These are phyloP conservation scores for Rhynchosporium secalis DNA, from an alignment of 2,329 filamentous ascomycete genomes.

Conservation along the genomic window DNA sequence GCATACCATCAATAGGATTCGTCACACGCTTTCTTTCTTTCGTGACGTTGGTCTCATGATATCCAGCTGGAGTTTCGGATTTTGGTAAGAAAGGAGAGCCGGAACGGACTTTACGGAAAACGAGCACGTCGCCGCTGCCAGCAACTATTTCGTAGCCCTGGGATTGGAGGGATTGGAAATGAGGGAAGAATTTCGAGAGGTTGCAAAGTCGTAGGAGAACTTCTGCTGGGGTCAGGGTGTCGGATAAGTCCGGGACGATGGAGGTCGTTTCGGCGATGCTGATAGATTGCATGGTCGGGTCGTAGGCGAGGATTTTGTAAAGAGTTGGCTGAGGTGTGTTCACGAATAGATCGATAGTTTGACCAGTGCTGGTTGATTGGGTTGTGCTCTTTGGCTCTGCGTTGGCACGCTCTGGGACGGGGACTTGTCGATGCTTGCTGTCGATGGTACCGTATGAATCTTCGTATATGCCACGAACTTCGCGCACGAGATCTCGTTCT, in stretches of 20 bases:
- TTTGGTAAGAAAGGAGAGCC: slow-evolving; percentile 23
- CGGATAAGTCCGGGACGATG: slow-evolving; percentile 49
- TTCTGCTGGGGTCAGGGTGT: slow-evolving; percentile 57
- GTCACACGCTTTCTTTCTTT: slow-evolving; percentile 27
- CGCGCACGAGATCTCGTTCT: slow-evolving; percentile 41
- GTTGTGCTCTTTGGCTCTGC: not conserved
- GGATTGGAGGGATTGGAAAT: slow-evolving; percentile 58
- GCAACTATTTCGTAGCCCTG: slow-evolving; percentile 68
- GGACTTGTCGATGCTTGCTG: slow-evolving; percentile 36
- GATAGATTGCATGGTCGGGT: slow-evolving; percentile 57
- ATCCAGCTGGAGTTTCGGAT: not conserved
- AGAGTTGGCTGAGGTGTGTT: slow-evolving; percentile 35
- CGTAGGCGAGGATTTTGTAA: slow-evolving; percentile 69
- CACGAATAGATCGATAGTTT: slow-evolving; percentile 6
- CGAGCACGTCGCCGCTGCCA: slow-evolving; percentile 61
- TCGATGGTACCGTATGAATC: slow-evolving; percentile 44
- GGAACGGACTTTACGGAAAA: slow-evolving; percentile 62
- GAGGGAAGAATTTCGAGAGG: slow-evolving; percentile 64
- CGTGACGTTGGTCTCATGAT: not conserved
- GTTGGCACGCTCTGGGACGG: not conserved
- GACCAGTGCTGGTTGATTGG: not conserved
- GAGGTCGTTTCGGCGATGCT: slow-evolving; percentile 62
- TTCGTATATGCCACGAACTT: slow-evolving; percentile 47
- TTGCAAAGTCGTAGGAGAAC: slow-evolving; percentile 61
- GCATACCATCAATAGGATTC: slow-evolving; percentile 58